Evolutionary conservation across 257 asterid species (phyloP).

Genomic region (Thymus mandschuricus): DNA sequence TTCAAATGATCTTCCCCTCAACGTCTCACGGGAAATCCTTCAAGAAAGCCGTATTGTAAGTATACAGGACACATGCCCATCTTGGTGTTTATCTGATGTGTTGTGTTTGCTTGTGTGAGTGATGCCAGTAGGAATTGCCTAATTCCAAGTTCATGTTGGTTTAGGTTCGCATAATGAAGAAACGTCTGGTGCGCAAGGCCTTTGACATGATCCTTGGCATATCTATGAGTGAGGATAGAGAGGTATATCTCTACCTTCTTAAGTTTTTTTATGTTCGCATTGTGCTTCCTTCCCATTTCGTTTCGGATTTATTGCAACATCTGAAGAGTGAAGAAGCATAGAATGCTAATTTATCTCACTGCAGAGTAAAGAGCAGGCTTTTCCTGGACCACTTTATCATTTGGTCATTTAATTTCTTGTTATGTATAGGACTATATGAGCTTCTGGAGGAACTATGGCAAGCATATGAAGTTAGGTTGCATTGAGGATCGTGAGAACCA

Average conservation of each 20-base stretch:
- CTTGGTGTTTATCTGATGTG: neutral
- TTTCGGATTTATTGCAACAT: slow-evolving; percentile 18
- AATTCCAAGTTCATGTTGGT: slow-evolving; percentile 25
- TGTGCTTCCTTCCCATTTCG: slow-evolving; percentile 11
- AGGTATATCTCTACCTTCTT: slow-evolving; percentile 46
- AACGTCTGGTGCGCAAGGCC: slow-evolving; percentile 98
- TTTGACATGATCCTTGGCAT: slow-evolving; percentile 98
- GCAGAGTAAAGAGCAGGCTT: neutral
- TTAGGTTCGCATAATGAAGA: slow-evolving; percentile 94
- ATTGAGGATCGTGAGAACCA: slow-evolving; percentile 98
- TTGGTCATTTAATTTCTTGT: slow-evolving; percentile 22
- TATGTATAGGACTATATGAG: slow-evolving; percentile 72
- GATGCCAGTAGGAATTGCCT: slow-evolving; percentile 3
- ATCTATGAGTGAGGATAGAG: slow-evolving; percentile 80
- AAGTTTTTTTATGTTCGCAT: slow-evolving; percentile 16
- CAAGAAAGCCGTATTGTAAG: slow-evolving; percentile 99
- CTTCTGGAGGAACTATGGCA: slow-evolving; percentile 95
- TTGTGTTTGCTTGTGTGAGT: neutral
- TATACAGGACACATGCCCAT: slow-evolving; percentile 14
- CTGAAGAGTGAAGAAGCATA: slow-evolving; percentile 1
- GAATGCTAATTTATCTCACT: slow-evolving; percentile 10
- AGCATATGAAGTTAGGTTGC: slow-evolving; percentile 87
- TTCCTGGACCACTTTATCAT: slow-evolving; percentile 7
- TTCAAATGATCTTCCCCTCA: slow-evolving; percentile 96
- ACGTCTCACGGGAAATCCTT: slow-evolving; percentile 97